phyloP scores from a whole-genome alignment of 2,329 filamentous ascomycete species.

The Fusarium guadeloupense region DNA sequence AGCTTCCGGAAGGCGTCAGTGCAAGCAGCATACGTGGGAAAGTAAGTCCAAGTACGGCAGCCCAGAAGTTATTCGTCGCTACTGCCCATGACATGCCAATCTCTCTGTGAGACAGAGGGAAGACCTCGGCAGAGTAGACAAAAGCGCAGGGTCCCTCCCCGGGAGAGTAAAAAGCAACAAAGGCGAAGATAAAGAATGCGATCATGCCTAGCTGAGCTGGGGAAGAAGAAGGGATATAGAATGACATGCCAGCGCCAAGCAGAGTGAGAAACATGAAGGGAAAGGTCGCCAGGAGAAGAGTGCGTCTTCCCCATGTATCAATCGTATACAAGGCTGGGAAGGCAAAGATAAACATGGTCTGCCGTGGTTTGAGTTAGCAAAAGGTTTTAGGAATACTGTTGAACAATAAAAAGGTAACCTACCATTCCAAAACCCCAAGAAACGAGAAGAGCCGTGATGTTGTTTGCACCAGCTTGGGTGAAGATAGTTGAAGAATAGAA shows the following conservation, averaged over 20 bases:
- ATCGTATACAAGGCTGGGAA: constrained; percentile 64
- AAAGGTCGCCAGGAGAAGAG: constrained; percentile 49
- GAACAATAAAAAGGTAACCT: too few species aligned
- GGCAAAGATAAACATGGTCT: constrained; percentile 62
- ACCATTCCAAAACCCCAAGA: constrained; percentile 64
- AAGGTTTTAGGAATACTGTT: too few species aligned
- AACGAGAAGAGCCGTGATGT: constrained; percentile 56
- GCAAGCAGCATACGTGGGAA: constrained; percentile 57
- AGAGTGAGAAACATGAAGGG: constrained; percentile 47
- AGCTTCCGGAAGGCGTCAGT: constrained; percentile 55
- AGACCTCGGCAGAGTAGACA: constrained; percentile 64
- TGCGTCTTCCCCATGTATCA: constrained; percentile 61
- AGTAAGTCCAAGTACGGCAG: constrained; percentile 48
- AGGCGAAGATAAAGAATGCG: constrained; percentile 62
- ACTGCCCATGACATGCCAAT: constrained; percentile 47
- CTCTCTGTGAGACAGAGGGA: constrained; percentile 63
- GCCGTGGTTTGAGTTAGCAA: too few species aligned
- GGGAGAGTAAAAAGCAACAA: constrained; percentile 55
- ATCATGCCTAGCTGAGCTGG: constrained; percentile 56
- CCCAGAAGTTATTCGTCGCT: constrained; percentile 44
- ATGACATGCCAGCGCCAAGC: constrained; percentile 53
- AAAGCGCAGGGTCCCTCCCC: constrained; percentile 48
- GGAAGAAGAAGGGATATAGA: constrained; percentile 53
- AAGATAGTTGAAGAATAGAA: constrained; percentile 63
- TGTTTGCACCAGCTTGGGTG: constrained; percentile 55